A percentile compares a stretch with the other conserved stretches of the same genome.
Evolutionary conservation across 306 rosid species (phyloP).

Genomic region (Astragalus glycyphyllos): DNA sequence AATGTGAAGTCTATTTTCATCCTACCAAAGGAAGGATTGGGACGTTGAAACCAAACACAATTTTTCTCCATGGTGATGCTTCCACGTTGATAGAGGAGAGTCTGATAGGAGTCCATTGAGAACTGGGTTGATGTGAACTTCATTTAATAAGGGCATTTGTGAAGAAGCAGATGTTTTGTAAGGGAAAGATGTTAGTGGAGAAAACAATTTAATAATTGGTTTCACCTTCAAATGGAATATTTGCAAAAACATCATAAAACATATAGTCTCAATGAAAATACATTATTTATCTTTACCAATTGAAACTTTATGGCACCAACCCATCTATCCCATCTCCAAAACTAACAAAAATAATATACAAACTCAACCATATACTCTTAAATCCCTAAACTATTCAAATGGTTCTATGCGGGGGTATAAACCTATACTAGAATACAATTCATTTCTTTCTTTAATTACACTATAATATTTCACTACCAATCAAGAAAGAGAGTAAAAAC

Average conservation of each 20-base stretch:
- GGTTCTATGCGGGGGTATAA: slow-evolving; percentile 74
- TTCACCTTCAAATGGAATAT: neutral
- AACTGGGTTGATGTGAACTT: too few relatives aligned
- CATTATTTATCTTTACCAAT: slow-evolving; percentile 58
- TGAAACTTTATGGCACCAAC: slow-evolving; percentile 68
- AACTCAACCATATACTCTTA: slow-evolving; percentile 76
- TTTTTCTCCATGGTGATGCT: too few relatives aligned
- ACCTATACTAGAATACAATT: slow-evolving; percentile 78
- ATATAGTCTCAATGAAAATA: slow-evolving; percentile 50
- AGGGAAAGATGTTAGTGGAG: too few relatives aligned
- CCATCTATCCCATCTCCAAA: slow-evolving; percentile 68
- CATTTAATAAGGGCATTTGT: too few relatives aligned
- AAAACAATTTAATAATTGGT: neutral
- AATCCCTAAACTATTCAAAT: slow-evolving; percentile 77
- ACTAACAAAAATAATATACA: slow-evolving; percentile 93
- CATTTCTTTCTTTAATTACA: slow-evolving; percentile 80
- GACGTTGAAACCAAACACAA: too few relatives aligned
- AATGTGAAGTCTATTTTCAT: too few relatives aligned
- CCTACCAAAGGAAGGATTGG: too few relatives aligned
- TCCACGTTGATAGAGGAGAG: too few relatives aligned
- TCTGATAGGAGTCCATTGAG: too few relatives aligned
- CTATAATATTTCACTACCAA: slow-evolving; percentile 55
- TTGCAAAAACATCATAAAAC: slow-evolving; percentile 30
- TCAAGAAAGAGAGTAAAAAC: slow-evolving; percentile 24
- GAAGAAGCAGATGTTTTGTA: too few relatives aligned